Evolutionary conservation across 1,284 basidiomycete genomes (phyloP), one percentile per base, ranked within the genome.

Genomic region (Agroathelia rolfsii): DNA sequence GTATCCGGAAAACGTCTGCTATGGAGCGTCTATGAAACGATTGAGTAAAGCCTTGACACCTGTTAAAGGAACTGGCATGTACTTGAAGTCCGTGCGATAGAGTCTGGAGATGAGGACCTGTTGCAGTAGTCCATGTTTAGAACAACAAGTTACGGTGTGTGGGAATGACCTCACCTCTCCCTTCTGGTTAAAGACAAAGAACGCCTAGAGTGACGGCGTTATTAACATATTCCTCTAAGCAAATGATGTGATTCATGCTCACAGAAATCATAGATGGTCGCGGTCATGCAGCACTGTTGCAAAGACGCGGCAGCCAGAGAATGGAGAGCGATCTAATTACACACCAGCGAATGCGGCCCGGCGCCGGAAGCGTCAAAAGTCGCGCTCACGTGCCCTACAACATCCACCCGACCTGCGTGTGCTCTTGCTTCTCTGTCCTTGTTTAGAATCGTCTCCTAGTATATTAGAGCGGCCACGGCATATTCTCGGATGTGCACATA

Each of bases 161-260:
- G n/a, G n/a, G n/a, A 17, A 38, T 40, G 17, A 37, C n/a, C 71
- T 37, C 45, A 90, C 88, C 74, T 96, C 93, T 53, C 92, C 93
- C 60, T 95, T 95, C 59, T 90, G 87, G 52, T 94, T 96, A 70
- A 95, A 95, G 42, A 95, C 87, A 62, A 96, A 96, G 75, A 96
- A 93, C 33, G 88, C 92, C 86, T 92, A 30, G n/a, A n/a, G 38
- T 10, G 25, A 25, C 18, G 3, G 16, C n/a, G 35, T 21, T 6
- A 34, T 23, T 42, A 7, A 41, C 16, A 21, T 24, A 28, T 8
- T n/a, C n/a, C 15, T 35, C 11, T 6, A 21, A 12, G 25, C 13
- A n/a, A 12, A 28, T 21, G 19, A 20, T 23, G 16, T 19, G n/a
- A 17, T 16, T 17, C 23, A 18, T 11, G 44, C 62, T 49, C 37